phyloP scores from a whole-genome alignment of 75 land plant genomes.

The Cryptomeria japonica region DNA sequence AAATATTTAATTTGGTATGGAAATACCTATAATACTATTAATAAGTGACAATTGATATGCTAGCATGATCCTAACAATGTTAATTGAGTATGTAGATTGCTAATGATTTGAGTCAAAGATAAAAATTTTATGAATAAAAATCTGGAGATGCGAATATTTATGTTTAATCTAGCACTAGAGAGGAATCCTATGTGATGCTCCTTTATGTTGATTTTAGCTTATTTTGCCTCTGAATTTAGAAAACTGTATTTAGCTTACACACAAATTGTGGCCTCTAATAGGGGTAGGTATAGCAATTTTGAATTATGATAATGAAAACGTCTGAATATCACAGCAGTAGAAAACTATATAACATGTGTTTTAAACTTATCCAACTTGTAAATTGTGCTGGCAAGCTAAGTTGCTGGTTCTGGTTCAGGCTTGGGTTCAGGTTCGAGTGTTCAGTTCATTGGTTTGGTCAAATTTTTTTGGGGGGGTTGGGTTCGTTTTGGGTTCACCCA shows the following conservation, averaged over 20 bases:
- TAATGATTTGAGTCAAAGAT: background rate
- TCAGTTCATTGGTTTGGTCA: no score
- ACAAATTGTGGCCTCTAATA: background rate
- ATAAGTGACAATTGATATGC: background rate
- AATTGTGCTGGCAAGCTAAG: background rate
- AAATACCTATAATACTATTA: background rate
- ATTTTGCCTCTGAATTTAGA: background rate
- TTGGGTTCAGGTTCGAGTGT: no score
- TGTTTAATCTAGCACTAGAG: background rate
- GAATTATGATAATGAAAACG: background rate
- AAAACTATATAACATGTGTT: background rate
- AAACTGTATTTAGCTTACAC: background rate
- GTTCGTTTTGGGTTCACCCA: no score
- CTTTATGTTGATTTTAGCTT: background rate
- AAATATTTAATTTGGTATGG: background rate
- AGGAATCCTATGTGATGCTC: background rate
- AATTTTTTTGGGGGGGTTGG: no score
- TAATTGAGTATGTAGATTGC: background rate
- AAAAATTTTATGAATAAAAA: background rate
- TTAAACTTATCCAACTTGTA: background rate
- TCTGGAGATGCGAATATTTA: background rate
- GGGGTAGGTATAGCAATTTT: background rate
- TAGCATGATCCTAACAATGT: background rate
- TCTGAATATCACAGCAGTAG: background rate
- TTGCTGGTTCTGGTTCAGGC: no score